A percentile compares a stretch with the other conserved stretches of the same genome.
phyloP scores from a whole-genome alignment of 2,329 filamentous ascomycete genomes.

The Xylariaceae sp. region DNA sequence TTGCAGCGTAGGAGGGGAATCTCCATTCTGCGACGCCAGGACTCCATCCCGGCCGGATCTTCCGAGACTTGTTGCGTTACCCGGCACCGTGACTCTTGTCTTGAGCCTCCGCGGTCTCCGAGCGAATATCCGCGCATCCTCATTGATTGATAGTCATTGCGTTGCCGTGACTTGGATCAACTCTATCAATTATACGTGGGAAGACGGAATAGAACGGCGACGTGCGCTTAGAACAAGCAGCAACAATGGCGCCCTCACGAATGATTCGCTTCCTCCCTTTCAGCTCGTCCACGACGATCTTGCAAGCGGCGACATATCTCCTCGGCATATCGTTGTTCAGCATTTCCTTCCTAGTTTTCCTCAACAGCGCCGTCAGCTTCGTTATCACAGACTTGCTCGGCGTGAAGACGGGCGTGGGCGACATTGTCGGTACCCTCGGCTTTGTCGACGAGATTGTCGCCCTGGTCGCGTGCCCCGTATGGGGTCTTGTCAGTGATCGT shows the following conservation, averaged over 20 bases:
- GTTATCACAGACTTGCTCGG: slow-evolving; percentile 79
- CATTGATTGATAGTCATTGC: not conserved
- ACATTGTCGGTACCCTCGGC: slow-evolving; percentile 77
- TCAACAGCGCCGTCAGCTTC: slow-evolving; percentile 79
- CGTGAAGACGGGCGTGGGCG: slow-evolving; percentile 65
- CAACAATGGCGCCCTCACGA: slow-evolving; percentile 13
- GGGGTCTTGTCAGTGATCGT: slow-evolving; percentile 73
- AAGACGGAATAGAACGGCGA: not conserved
- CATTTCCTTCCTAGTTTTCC: slow-evolving; percentile 84
- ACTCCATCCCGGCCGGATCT: no score
- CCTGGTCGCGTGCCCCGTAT: slow-evolving; percentile 71
- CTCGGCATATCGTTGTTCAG: slow-evolving; percentile 78
- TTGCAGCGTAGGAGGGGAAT: no score
- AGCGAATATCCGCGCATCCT: not conserved
- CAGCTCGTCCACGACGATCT: slow-evolving; percentile 51
- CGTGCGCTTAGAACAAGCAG: not conserved
- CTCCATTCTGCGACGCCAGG: no score
- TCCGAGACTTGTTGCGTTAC: no score
- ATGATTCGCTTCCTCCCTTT: slow-evolving; percentile 48
- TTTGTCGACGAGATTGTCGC: slow-evolving; percentile 82
- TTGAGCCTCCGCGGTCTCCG: not conserved
- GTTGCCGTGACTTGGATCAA: no score
- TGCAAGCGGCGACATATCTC: slow-evolving; percentile 69
- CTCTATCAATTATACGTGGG: not conserved
- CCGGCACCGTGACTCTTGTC: not conserved